These are phyloP conservation scores for Tardiomyces blankii DNA, from an alignment of 1,139 yeast genomes.

Conservation along the genomic window DNA sequence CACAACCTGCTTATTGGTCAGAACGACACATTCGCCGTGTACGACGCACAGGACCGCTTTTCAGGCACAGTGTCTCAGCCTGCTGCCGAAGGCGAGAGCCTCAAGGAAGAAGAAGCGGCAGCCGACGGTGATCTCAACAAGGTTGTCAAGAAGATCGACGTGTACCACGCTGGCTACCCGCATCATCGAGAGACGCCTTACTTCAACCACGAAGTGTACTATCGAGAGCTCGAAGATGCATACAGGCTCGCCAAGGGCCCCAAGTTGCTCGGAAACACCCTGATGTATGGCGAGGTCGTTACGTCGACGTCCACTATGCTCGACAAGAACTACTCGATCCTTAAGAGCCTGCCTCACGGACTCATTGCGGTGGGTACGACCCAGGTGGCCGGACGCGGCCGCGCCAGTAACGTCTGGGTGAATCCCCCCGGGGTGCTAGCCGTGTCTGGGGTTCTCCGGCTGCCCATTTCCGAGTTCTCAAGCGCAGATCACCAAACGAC, in stretches of 20 bases:
- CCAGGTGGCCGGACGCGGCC: slow-evolving; percentile 85
- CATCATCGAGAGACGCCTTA: slow-evolving; percentile 46
- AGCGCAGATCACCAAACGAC: slow-evolving; percentile 15
- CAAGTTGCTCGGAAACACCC: slow-evolving; percentile 43
- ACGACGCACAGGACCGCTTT: slow-evolving; percentile 15
- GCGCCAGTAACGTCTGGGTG: slow-evolving; percentile 94
- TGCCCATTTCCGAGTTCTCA: slow-evolving; percentile 31
- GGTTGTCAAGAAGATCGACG: slow-evolving; percentile 43
- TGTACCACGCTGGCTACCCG: slow-evolving; percentile 32
- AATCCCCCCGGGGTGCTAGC: slow-evolving; percentile 91
- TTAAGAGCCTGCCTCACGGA: slow-evolving; percentile 59
- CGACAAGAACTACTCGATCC: slow-evolving; percentile 55
- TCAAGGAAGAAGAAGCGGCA: slow-evolving; percentile 11
- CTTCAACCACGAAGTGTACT: slow-evolving; percentile 55
- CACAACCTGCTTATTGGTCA: slow-evolving; percentile 38
- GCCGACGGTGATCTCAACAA: slow-evolving; percentile 40
- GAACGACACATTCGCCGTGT: slow-evolving; percentile 43
- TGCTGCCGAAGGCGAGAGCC: slow-evolving; percentile 14
- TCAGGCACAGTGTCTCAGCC: not conserved
- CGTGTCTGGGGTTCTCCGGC: slow-evolving; percentile 54
- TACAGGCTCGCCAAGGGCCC: slow-evolving; percentile 12
- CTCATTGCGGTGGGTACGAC: slow-evolving; percentile 63
- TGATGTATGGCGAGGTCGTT: slow-evolving; percentile 78
- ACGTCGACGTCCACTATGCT: slow-evolving; percentile 78
- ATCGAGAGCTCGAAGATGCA: slow-evolving; percentile 30